Percentiles rank a stretch among this genome's conserved stretches.
Evolutionary conservation across 1,284 basidiomycete genomes (phyloP).

Genomic region (Xerocomus minutiporus): DNA sequence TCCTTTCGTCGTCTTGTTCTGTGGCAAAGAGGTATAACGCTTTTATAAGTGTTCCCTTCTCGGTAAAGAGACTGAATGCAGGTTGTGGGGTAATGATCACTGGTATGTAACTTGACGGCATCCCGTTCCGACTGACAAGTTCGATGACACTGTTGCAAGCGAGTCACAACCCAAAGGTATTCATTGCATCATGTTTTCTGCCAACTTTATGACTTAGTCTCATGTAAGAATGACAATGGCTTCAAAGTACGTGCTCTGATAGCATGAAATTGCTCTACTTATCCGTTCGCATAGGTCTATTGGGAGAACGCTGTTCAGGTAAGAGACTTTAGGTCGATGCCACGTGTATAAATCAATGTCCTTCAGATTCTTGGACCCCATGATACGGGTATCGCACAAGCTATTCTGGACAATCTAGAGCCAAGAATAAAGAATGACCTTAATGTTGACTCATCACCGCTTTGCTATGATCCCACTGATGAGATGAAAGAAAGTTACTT

Average conservation of each 20-base stretch:
- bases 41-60: conserved; percentile 66
- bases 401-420: conserved; percentile 59
- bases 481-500: conserved; percentile 62
- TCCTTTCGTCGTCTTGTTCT: conserved; percentile 10
- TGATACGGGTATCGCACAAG: conserved; percentile 65
- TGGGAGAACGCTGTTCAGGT: conserved; percentile 85
- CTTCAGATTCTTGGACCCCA: conserved; percentile 76
- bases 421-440: conserved; percentile 47
- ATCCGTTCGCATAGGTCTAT: conserved; percentile 52
- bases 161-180: conserved; percentile 80
- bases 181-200: conserved; percentile 1
- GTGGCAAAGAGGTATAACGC: conserved; percentile 3
- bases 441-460: conserved; percentile 31
- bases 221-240: conserved; percentile 70
- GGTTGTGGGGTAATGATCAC: conserved; percentile 87
- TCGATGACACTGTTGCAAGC: conserved; percentile 39
- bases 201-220: conserved; percentile 2
- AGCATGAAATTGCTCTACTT: not conserved
- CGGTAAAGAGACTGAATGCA: conserved; percentile 59
- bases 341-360: not conserved
- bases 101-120: conserved; percentile 37
- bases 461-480: conserved; percentile 54
- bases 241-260: conserved; percentile 56
- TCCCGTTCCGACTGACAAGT: not conserved
- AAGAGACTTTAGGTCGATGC: conserved; percentile 5